These are phyloP conservation scores for Ustilago cynodontis DNA, from an alignment of 1,284 basidiomycete species.

Conservation along the genomic window DNA sequence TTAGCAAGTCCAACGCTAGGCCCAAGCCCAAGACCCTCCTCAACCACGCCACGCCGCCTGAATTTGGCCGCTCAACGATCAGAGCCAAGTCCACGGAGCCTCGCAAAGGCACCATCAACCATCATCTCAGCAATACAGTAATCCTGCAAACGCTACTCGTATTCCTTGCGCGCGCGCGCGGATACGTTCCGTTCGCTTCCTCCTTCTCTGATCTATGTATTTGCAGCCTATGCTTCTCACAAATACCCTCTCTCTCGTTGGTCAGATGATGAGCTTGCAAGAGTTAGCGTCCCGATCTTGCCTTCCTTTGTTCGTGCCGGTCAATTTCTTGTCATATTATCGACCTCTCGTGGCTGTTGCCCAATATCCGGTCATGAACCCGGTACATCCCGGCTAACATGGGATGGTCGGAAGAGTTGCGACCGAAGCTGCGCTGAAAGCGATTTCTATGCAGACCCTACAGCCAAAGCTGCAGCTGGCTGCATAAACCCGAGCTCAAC, in stretches of 20 bases:
- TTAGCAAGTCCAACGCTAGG: neutral
- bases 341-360: neutral
- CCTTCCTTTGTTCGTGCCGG: neutral
- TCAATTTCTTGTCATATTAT: neutral
- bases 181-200: too few species aligned
- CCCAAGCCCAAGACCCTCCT: neutral
- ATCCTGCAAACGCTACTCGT: too few species aligned
- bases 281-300: neutral
- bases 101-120: neutral
- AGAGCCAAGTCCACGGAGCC: neutral
- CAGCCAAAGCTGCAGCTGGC: constrained; percentile 20
- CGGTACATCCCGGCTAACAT: constrained; percentile 24
- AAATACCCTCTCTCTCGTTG: neutral
- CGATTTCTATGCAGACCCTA: constrained; percentile 31
- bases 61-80: constrained; percentile 11
- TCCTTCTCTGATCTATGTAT: too few species aligned
- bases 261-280: neutral
- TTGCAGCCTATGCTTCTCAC: too few species aligned
- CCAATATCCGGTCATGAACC: neutral
- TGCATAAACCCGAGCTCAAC: constrained; percentile 39
- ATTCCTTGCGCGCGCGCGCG: too few species aligned
- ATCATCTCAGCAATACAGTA: too few species aligned
- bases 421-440: constrained; percentile 7
- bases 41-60: neutral
- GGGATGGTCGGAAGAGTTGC: neutral